These are phyloP conservation scores for Citrus maxima DNA, from an alignment of 345 rosid species.

Conservation along the genomic window DNA sequence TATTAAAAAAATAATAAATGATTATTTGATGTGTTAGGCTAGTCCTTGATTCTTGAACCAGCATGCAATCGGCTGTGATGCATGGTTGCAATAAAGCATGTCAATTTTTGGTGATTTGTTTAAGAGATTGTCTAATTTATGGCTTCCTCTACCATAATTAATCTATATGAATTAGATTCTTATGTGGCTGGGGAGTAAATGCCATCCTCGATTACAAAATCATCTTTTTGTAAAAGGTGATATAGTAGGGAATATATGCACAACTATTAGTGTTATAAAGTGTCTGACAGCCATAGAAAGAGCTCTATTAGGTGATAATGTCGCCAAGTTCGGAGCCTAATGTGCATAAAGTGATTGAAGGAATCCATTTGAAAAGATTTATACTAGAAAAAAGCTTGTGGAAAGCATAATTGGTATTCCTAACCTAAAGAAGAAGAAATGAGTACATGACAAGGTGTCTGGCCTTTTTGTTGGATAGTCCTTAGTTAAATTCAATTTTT, in stretches of 20 bases:
- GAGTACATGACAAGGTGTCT: slow-evolving; percentile 30
- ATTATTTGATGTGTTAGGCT: slow-evolving; percentile 18
- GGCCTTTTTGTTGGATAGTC: slow-evolving; percentile 17
- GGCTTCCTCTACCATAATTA: slow-evolving; percentile 25
- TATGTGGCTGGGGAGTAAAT: slow-evolving; percentile 25
- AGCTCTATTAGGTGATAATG: slow-evolving; percentile 32
- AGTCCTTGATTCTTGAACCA: slow-evolving; percentile 21
- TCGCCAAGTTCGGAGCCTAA: slow-evolving; percentile 25
- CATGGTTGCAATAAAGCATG: slow-evolving; percentile 16
- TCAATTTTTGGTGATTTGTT: slow-evolving; percentile 10
- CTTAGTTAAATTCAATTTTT: slow-evolving; percentile 2
- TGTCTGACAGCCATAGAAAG: slow-evolving; percentile 35
- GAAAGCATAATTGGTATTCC: slow-evolving; percentile 30
- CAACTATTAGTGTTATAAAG: slow-evolving; percentile 32
- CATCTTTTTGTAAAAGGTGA: slow-evolving; percentile 47
- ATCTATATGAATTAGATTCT: slow-evolving; percentile 44
- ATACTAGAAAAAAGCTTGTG: slow-evolving; percentile 20
- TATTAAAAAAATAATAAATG: slow-evolving; percentile 11
- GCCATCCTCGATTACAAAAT: slow-evolving; percentile 35
- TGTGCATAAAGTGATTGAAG: slow-evolving; percentile 38
- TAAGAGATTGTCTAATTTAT: slow-evolving; percentile 8
- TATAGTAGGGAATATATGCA: slow-evolving; percentile 54
- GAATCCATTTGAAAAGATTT: slow-evolving; percentile 45
- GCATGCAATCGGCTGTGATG: slow-evolving; percentile 26
- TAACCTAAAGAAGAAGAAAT: slow-evolving; percentile 15